Base-by-base conservation (phyloP, 225 moss, liverwort and hornwort genomes). In the Neckera pumila region DNA sequence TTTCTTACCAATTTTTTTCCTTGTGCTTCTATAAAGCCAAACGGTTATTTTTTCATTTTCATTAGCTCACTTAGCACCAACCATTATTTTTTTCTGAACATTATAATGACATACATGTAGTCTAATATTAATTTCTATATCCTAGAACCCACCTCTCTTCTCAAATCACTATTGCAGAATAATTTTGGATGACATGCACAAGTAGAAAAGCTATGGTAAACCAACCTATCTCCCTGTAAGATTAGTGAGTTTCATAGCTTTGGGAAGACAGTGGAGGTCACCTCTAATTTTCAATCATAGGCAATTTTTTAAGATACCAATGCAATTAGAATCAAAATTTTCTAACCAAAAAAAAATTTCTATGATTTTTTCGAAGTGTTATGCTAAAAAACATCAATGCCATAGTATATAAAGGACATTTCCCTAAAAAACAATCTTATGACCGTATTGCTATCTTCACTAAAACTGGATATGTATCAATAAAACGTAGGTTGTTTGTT, bases 81-180 rank as follows among this genome's bases (percentile, higher is more conserved):
- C 5, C 1, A 0, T 1, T 1, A 2, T 0, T 6, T n/a, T 22
- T 20, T 7, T 1, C 11, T 7, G 3, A n/a, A 67, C 21, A 21
- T 12, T 21, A 21, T 0, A 3, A 1, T 2, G n/a, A n/a, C 6
- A n/a, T 12, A 67, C 6, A 0, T 0, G 6, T 4, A 10, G 4
- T 12, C 3, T 38, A 6, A 25, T 23, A 40, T 8, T 8, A 40
- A 70, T 70, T 25, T 40, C 25, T 70, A 19, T n/a, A 70, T 40
- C 7, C 36, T 38, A 40, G 1, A 40, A 40, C 2, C 19, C 27
- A 14, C 3, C 7, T 4, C 0, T 5, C 5, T 16, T 14, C 1
- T 43, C 4, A 15, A 16, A 16, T 27, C 3, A 15, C 5, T 6
- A 14, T 8, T 14, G 25, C 1, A 25, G 0, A 9, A 5, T 26